Conservation (phyloP, 176 grass and related monocot species). For the Hordeum vulgare region MorexV3_pseudomolecules_assembly NC_058522.1:530019733-530020232, state of each 20-base stretch:
- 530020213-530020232: background rate
- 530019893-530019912: background rate
- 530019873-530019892: background rate
- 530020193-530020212: background rate
- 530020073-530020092: background rate
- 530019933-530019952: background rate
- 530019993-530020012: background rate
- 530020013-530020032: constrained; percentile 16
- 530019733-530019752: background rate
- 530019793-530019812: background rate
- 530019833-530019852: background rate
- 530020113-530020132: background rate
- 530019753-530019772: background rate
- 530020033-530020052: background rate
- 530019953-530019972: constrained; percentile 1
- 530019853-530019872: background rate
- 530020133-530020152: background rate
- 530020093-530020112: background rate
- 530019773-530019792: background rate
- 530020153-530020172: background rate
- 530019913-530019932: background rate
- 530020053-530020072: background rate
- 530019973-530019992: background rate
- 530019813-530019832: background rate
- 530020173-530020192: background rate